Evolutionary conservation across 441 rosid genomes (phyloP), one percentile per base, ranked within the genome.

Genomic region (Aquilaria agallochum): DNA sequence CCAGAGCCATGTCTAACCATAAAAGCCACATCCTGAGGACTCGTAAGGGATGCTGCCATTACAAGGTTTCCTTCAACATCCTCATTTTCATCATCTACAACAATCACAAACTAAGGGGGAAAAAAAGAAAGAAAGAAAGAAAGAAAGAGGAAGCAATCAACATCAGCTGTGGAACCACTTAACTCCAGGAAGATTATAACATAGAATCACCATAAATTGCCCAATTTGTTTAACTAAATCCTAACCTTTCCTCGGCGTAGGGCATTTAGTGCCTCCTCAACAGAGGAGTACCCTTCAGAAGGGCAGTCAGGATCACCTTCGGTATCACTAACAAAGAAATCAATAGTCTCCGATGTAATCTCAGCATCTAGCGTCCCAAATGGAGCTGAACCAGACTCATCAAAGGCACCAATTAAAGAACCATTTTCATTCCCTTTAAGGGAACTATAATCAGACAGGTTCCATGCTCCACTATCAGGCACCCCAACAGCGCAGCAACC

Each of bases 241-340:
- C 74, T 54, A 77, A 92, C 96, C 91, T 89, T 85, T 63, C 95
- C 95, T 62, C 78, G 73, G 44, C 87, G 79, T 31, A 89, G 52
- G 33, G 84, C 68, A 69, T 66, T 68, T 55, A 92, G 75, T 1
- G 92, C 89, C 49, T 77, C 75, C 66, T 84, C 91, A 45, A 92
- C 67, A 0, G 98, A 81, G 61, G 85, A 76, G 69, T 81, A 89
- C 46, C 93, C 95, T 53, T 76, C 76, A 6, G 96, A 76, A n/a
- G 98, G 95, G 77, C 95, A 76, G 57, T 92, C 95, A n/a, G 95
- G 96, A 76, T 92, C 95, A 54, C 96, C 98, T 62, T 87, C 93
- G 11, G 96, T 90, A 47, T 92, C 98, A 53, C 98, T 89, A 57
- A 89, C 90, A 47, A 92, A 92, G 77, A 89, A 89, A 75, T 85